These are phyloP conservation scores for Thielaviopsis euricoi DNA, from an alignment of 2,329 filamentous ascomycete genomes.

Conservation along the genomic window DNA sequence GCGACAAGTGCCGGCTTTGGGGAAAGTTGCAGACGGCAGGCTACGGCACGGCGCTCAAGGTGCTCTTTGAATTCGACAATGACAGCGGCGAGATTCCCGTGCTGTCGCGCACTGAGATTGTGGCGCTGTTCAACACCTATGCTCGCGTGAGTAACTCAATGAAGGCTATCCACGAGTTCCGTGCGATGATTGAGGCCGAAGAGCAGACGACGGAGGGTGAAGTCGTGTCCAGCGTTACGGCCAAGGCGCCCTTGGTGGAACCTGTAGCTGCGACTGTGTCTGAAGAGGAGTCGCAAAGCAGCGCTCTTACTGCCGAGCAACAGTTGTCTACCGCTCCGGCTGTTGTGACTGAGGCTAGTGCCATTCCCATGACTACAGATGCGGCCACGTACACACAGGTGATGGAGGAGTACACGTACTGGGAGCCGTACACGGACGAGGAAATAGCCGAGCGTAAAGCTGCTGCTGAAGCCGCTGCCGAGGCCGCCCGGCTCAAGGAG, in stretches of 20 bases:
- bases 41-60: slow-evolving; percentile 86
- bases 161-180: slow-evolving; percentile 57
- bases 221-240: not conserved
- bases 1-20: slow-evolving; percentile 97
- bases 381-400: not conserved
- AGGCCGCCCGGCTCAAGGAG: slow-evolving; percentile 25
- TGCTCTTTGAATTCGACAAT: slow-evolving; percentile 83
- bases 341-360: not conserved
- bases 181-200: slow-evolving; percentile 29
- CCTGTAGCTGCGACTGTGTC: not conserved
- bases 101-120: slow-evolving; percentile 77
- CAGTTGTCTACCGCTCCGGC: not conserved
- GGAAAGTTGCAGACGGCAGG: slow-evolving; percentile 91
- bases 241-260: not conserved
- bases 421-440: slow-evolving; percentile 2
- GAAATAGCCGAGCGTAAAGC: slow-evolving; percentile 4
- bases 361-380: not conserved
- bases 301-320: not conserved
- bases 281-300: not conserved
- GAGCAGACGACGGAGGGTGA: slow-evolving; percentile 16
- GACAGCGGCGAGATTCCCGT: slow-evolving; percentile 46
- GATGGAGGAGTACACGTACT: slow-evolving; percentile 6
- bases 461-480: slow-evolving; percentile 15
- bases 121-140: slow-evolving; percentile 88
- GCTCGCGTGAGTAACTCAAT: slow-evolving; percentile 73